phyloP scores from a whole-genome alignment of 495 filamentous ascomycete genomes.

The Letharia lupina region DNA sequence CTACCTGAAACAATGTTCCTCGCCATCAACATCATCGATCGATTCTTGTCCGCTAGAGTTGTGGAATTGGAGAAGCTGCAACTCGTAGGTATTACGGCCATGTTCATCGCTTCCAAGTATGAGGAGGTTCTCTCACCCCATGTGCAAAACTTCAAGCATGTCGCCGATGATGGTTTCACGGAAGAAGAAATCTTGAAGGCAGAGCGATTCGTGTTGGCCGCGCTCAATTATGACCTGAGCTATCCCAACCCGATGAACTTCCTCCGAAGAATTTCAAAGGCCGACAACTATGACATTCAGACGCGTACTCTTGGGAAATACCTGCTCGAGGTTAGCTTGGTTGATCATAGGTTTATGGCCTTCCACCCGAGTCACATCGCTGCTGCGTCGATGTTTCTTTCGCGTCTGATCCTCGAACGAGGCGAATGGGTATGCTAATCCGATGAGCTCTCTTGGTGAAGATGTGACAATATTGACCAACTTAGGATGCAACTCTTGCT shows the following conservation, averaged over 20 bases:
- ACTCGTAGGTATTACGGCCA: conserved; percentile 92
- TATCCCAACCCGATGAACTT: conserved; percentile 99
- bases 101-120: conserved; percentile 98
- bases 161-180: conserved; percentile 94
- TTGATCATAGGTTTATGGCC: conserved; percentile 86
- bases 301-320: conserved; percentile 96
- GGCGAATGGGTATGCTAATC: conserved; percentile 71
- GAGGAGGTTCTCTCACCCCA: conserved; percentile 96
- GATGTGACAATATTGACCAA: conserved; percentile 23
- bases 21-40: conserved; percentile 95
- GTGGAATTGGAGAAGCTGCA: conserved; percentile 93
- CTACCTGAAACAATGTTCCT: conserved; percentile 97
- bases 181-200: conserved; percentile 95
- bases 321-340: conserved; percentile 91
- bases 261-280: conserved; percentile 93
- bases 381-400: conserved; percentile 89
- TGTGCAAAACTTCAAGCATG: conserved; percentile 90
- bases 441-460: background rate
- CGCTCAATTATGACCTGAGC: conserved; percentile 93
- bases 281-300: conserved; percentile 95
- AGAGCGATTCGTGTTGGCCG: conserved; percentile 82
- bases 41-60: conserved; percentile 87
- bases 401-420: conserved; percentile 78
- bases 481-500: conserved; percentile 72
- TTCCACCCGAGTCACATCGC: conserved; percentile 82